phyloP scores from a whole-genome alignment of 225 moss, liverwort and hornwort species.

The Pseudisothecium myosuroides region DNA sequence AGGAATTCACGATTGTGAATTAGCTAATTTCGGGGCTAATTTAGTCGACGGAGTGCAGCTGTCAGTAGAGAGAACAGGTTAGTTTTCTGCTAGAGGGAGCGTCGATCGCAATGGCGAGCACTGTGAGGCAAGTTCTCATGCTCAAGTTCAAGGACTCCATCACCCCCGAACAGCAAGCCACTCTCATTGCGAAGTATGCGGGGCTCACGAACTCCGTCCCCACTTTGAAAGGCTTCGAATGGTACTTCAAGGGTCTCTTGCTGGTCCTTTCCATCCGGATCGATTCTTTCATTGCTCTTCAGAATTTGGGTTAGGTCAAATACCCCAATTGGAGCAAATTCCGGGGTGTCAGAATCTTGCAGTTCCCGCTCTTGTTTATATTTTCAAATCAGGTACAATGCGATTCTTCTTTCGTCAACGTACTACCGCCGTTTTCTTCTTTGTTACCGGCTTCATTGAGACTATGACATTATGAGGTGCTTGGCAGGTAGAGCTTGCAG shows the following conservation, averaged over 20 bases:
- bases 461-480: not conserved
- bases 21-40: no score
- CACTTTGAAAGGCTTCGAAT: constrained; percentile 36
- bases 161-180: constrained; percentile 6
- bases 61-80: no score
- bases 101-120: constrained; percentile 5
- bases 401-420: not conserved
- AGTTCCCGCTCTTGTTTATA: not conserved
- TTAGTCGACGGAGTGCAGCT: no score
- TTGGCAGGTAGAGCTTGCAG: not conserved
- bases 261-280: not conserved
- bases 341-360: not conserved
- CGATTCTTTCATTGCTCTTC: not conserved
- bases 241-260: not conserved
- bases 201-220: constrained; percentile 22
- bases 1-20: not conserved
- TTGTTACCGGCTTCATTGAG: no score
- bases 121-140: constrained; percentile 33
- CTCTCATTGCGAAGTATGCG: constrained; percentile 1
- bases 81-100: not conserved
- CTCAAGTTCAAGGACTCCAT: constrained; percentile 28
- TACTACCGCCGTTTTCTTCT: no score
- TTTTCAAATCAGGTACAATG: not conserved
- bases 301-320: no score
- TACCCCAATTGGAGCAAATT: not conserved